Conservation (phyloP, 257 asterid species). For the Misopates orontium region DNA sequence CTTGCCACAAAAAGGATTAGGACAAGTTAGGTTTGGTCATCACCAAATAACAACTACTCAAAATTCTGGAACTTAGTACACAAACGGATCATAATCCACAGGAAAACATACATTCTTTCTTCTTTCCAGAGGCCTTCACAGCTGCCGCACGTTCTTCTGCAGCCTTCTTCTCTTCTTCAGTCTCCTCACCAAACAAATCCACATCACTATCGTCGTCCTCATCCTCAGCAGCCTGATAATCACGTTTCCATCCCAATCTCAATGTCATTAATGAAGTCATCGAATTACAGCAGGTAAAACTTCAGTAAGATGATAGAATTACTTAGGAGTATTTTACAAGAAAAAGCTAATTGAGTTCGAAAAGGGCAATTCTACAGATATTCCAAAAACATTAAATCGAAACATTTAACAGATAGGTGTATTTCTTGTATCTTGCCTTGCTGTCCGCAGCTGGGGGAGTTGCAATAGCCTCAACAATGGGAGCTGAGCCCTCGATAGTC, state of each 20-base stretch:
- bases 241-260: background rate
- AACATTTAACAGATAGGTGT: background rate
- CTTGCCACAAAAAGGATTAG: background rate
- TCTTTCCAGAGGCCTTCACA: slow-evolving; percentile 76
- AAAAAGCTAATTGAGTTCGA: too few relatives aligned
- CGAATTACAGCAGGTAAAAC: background rate
- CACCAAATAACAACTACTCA: too few relatives aligned
- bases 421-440: slow-evolving; percentile 35
- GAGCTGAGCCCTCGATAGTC: slow-evolving; percentile 51
- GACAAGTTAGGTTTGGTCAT: too few relatives aligned
- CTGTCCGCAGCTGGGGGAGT: slow-evolving; percentile 58
- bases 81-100: too few relatives aligned
- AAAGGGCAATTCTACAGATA: background rate
- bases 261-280: background rate
- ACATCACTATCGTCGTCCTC: slow-evolving; percentile 80
- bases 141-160: slow-evolving; percentile 93
- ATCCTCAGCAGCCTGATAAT: slow-evolving; percentile 67
- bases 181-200: slow-evolving; percentile 92
- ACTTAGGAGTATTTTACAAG: background rate
- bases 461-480: slow-evolving; percentile 40
- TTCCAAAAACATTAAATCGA: background rate
- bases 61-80: too few relatives aligned
- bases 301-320: background rate
- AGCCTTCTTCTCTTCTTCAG: slow-evolving; percentile 96
- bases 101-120: slow-evolving; percentile 74